Percentiles rank a stretch among this genome's conserved stretches.
These are phyloP conservation scores for Fraxinus dipetala DNA, from an alignment of 305 asterid genomes.

Conservation along the genomic window DNA sequence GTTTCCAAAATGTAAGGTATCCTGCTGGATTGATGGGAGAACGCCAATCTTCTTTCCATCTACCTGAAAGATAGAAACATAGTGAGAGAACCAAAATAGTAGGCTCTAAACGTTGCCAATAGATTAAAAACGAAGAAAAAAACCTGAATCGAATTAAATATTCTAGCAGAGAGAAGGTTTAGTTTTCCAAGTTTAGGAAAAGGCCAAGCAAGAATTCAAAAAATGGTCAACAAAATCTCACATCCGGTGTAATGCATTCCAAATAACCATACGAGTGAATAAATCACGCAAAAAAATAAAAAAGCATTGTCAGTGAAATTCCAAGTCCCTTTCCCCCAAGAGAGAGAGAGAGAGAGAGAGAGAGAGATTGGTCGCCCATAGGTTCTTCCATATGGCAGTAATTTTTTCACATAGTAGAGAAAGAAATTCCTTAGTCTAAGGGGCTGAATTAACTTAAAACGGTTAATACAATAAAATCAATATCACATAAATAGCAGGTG, in stretches of 20 bases:
- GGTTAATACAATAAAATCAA: background rate
- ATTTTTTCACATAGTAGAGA: background rate
- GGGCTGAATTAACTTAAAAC: background rate
- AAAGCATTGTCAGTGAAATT: background rate
- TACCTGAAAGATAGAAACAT: constrained; percentile 44
- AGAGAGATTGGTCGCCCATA: background rate
- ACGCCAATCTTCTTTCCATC: constrained; percentile 86
- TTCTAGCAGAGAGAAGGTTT: background rate
- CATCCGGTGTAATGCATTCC: constrained; percentile 1
- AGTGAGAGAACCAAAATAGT: background rate
- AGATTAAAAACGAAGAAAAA: background rate
- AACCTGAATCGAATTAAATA: background rate
- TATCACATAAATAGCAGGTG: background rate
- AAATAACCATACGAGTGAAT: constrained; percentile 10
- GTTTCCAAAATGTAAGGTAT: constrained; percentile 72
- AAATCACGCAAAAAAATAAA: background rate
- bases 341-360: background rate
- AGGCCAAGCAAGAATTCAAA: background rate
- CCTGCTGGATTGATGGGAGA: constrained; percentile 75
- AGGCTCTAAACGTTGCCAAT: background rate
- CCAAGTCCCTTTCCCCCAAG: constrained; percentile 11
- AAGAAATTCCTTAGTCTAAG: background rate
- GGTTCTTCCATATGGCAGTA: background rate
- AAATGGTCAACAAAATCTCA: constrained; percentile 10
- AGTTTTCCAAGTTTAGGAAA: background rate